Conservation (phyloP, 805 yeast genomes). For the Alloascoidea africana region DNA sequence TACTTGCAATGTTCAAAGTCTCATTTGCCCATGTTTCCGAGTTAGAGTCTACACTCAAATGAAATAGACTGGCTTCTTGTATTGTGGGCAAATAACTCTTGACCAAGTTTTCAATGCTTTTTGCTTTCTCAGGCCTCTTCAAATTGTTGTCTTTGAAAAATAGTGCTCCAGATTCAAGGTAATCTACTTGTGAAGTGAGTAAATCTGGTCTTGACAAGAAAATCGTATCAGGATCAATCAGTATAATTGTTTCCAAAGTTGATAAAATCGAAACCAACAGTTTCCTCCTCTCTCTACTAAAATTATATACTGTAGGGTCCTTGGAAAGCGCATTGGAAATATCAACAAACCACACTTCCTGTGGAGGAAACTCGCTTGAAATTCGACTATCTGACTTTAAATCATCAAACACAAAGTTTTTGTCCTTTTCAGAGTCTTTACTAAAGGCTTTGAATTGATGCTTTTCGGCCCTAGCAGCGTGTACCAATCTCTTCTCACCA, state of each 20-base stretch:
- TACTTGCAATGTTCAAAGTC: background rate
- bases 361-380: background rate
- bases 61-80: background rate
- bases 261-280: background rate
- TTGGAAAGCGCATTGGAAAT: background rate
- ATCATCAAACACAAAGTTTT: too few species aligned
- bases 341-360: conserved; percentile 1
- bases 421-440: too few species aligned
- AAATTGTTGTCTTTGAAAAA: background rate
- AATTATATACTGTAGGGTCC: too few species aligned
- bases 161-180: background rate
- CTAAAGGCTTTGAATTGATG: too few species aligned
- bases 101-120: background rate
- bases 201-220: background rate
- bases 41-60: background rate
- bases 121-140: too few species aligned
- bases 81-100: background rate
- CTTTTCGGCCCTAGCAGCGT: background rate
- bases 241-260: background rate
- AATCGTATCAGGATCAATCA: background rate
- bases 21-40: too few species aligned
- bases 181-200: background rate
- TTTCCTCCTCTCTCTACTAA: conserved; percentile 1
- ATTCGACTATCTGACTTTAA: background rate
- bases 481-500: background rate